Conservation (phyloP, 306 rosid genomes). For the Glycine soja region DNA sequence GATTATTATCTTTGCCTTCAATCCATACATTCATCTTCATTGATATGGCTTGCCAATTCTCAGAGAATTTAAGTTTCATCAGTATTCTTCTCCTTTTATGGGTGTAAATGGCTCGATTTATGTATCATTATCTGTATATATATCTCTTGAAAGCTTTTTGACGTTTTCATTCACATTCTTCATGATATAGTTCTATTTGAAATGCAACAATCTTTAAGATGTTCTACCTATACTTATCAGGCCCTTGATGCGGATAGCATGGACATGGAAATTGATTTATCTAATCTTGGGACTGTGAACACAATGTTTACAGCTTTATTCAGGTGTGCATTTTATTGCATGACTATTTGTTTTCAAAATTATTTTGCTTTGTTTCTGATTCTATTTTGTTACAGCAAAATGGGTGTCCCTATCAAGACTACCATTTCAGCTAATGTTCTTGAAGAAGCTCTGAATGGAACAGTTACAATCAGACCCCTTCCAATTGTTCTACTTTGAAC, state of each 20-base stretch:
- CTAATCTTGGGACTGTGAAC: conserved; percentile 98
- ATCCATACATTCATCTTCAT: not conserved
- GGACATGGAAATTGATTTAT: conserved; percentile 99
- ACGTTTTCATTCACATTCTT: conserved; percentile 21
- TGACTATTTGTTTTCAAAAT: conserved; percentile 30
- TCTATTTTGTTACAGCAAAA: conserved; percentile 73
- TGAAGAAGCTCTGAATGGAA: conserved; percentile 95
- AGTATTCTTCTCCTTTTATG: conserved; percentile 29
- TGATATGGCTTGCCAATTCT: conserved; percentile 16
- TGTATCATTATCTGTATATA: conserved; percentile 3
- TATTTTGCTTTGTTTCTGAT: conserved; percentile 46
- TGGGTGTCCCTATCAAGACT: conserved; percentile 99
- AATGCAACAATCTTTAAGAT: conserved; percentile 41
- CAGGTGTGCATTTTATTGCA: conserved; percentile 70
- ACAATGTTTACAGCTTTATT: conserved; percentile 99
- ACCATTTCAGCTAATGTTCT: conserved; percentile 96
- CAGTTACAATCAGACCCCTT: conserved; percentile 94
- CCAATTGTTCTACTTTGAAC: conserved; percentile 97
- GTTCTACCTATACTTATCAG: conserved; percentile 57
- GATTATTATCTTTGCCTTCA: conserved; percentile 19
- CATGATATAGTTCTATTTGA: conserved; percentile 4
- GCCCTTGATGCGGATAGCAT: conserved; percentile 91
- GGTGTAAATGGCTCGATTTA: not conserved
- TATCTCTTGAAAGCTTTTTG: not conserved
- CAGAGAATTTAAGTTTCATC: conserved; percentile 21